Evolutionary conservation across 2,329 filamentous ascomycete genomes (phyloP), one percentile per base, ranked within the genome.

Genomic region (Xylariaceae sp.): DNA sequence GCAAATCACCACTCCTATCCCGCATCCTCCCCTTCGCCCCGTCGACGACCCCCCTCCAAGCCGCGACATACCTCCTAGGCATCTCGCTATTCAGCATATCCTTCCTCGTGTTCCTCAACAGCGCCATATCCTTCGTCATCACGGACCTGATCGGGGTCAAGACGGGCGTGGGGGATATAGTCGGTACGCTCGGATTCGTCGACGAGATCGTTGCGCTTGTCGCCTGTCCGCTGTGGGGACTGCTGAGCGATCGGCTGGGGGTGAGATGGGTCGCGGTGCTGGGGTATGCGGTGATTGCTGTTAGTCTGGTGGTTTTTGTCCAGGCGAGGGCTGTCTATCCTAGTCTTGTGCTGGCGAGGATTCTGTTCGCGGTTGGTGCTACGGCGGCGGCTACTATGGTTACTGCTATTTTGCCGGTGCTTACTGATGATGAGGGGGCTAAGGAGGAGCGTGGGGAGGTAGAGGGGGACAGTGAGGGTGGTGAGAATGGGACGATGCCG

Each of bases 351-450:
- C 74, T 97, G 40, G 91, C 89, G 49, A 81, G 94, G 59, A 76
- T 97, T 46, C 75, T 95, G 50, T 99, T 99, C 71, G 94, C 92
- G 60, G 63, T 97, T 16, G 94, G 94, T 19, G 94, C 89, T 17
- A 91, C 92, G n/a, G 94, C 93, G 18, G 85, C 89, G 5, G 81
- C 91, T 13, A 97, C 94, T 1, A 99, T 99, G 94, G 94, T 99
- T 17, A 97, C 94, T 9, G 94, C 94, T 3, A 90, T 96, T 42
- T 77, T 99, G 19, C 94, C 94, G 1, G 86, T 81, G 11, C 71
- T 87, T 59, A 85, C 83, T 5, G 79, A 80, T 56, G 80, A 82
- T 31, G 72, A 66, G 38, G 66, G 65, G 38, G 58, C 63, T 36
- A 58, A 64, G 38, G 64, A 39, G 60, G 51, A 51, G 57, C 59